Evolutionary conservation across 805 yeast species (phyloP).

Genomic region (Ogataea pini): DNA sequence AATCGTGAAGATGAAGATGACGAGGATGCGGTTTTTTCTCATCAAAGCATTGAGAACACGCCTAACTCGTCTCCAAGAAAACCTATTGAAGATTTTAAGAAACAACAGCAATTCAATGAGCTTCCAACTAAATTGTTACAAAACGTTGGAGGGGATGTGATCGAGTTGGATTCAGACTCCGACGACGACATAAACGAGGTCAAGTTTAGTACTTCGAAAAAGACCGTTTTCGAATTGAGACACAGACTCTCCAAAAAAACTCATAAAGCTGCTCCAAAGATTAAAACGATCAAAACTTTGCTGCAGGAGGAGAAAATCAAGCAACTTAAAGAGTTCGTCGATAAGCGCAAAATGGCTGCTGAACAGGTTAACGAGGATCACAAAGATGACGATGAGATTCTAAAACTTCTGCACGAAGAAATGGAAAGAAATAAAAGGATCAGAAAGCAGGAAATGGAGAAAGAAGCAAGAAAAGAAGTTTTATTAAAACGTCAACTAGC

Average conservation of each 20-base stretch:
- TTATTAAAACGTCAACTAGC: slow-evolving; percentile 17
- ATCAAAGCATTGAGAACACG: slow-evolving; percentile 14
- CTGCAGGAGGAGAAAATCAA: slow-evolving; percentile 18
- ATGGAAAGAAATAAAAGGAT: slow-evolving; percentile 18
- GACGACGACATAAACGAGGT: slow-evolving; percentile 22
- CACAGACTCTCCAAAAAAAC: slow-evolving; percentile 18
- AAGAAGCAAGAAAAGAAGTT: slow-evolving; percentile 15
- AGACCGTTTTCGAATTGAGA: slow-evolving; percentile 17
- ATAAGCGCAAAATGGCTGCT: slow-evolving; percentile 16
- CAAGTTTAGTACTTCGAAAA: slow-evolving; percentile 17
- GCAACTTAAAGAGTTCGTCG: slow-evolving; percentile 16
- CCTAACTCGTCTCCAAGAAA: slow-evolving; percentile 26
- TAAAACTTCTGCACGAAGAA: slow-evolving; percentile 28
- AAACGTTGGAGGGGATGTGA: slow-evolving; percentile 2
- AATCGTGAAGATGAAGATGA: background rate
- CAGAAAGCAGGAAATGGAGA: slow-evolving; percentile 18
- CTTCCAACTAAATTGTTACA: background rate
- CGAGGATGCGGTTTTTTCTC: slow-evolving; percentile 25
- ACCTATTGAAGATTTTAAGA: background rate
- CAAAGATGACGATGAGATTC: slow-evolving; percentile 21
- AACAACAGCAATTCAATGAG: background rate
- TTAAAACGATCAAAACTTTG: slow-evolving; percentile 18
- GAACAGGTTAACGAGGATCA: slow-evolving; percentile 6
- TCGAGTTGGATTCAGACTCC: slow-evolving; percentile 21
- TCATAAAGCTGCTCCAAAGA: slow-evolving; percentile 8